Percentiles rank a stretch among this genome's conserved stretches.
These are phyloP conservation scores for Acer yangbiense DNA, from an alignment of 345 rosid genomes.

Conservation along the genomic window DNA sequence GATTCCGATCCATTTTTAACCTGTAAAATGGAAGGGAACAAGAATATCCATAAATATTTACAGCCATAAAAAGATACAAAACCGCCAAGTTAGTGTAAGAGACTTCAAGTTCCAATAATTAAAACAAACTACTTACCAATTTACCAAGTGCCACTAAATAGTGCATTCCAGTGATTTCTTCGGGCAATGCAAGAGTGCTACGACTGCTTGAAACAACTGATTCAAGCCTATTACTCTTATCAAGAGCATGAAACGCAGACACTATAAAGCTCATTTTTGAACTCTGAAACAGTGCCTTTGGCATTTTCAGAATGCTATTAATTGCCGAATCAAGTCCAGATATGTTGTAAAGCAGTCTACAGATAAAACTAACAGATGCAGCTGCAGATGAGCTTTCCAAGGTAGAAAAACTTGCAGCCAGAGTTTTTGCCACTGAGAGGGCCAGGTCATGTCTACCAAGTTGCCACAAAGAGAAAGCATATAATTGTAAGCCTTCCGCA, in stretches of 20 bases:
- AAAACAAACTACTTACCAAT: slow-evolving; percentile 55
- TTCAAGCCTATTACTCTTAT: slow-evolving; percentile 63
- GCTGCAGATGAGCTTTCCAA: slow-evolving; percentile 61
- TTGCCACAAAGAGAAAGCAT: slow-evolving; percentile 85
- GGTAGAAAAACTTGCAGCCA: slow-evolving; percentile 57
- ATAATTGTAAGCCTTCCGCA: slow-evolving; percentile 68
- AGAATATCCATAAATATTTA: slow-evolving; percentile 5
- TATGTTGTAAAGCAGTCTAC: slow-evolving; percentile 69
- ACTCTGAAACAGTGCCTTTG: slow-evolving; percentile 61
- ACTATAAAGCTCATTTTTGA: slow-evolving; percentile 69
- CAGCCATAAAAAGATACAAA: slow-evolving; percentile 7
- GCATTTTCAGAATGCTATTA: slow-evolving; percentile 76
- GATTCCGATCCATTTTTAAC: slow-evolving; percentile 63
- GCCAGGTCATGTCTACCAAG: slow-evolving; percentile 72
- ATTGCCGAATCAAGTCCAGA: slow-evolving; percentile 77
- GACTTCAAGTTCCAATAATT: slow-evolving; percentile 8
- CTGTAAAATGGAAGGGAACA: slow-evolving; percentile 43
- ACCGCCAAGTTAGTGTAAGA: neutral
- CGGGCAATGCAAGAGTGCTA: slow-evolving; percentile 47
- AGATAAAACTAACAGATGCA: slow-evolving; percentile 75
- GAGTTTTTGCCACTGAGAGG: slow-evolving; percentile 55
- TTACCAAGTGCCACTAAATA: slow-evolving; percentile 73
- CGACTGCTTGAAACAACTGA: slow-evolving; percentile 62
- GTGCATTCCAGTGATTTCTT: slow-evolving; percentile 68
- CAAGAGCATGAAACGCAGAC: slow-evolving; percentile 78